These are phyloP conservation scores for Eucalyptus pumila DNA, from an alignment of 345 rosid genomes.

Conservation along the genomic window DNA sequence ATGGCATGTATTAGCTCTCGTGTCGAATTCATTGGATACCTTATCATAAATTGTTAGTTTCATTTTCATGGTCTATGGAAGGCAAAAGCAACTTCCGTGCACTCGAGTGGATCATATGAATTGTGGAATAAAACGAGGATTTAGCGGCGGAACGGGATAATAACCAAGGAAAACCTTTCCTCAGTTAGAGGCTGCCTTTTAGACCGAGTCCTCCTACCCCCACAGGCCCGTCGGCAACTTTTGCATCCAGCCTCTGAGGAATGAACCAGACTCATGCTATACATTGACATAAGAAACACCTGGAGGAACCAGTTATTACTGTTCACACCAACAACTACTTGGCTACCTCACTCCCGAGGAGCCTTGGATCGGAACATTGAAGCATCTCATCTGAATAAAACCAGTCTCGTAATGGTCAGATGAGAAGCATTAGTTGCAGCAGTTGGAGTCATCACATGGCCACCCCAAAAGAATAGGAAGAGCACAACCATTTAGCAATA, in stretches of 20 bases:
- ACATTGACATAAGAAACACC: background rate
- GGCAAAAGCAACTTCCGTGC: background rate
- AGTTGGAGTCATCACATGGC: background rate
- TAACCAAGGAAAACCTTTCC: background rate
- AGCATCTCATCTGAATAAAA: background rate
- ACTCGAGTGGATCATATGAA: background rate
- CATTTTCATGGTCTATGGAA: background rate
- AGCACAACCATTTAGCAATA: background rate
- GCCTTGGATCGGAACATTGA: background rate
- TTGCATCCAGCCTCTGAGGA: background rate
- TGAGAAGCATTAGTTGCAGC: background rate
- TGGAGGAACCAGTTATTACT: background rate
- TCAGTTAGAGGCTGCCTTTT: background rate
- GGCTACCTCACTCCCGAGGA: background rate
- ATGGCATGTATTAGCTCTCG: background rate
- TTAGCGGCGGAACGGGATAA: background rate
- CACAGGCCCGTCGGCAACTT: background rate
- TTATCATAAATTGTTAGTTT: background rate
- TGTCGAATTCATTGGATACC: background rate
- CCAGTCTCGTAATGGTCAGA: background rate
- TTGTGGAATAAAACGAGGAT: background rate
- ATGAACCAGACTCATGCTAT: background rate
- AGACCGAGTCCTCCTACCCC: background rate
- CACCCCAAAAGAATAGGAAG: background rate
- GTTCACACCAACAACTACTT: background rate